Conservation (phyloP, 2,329 filamentous ascomycete species). For the Phoma sp. region DNA sequence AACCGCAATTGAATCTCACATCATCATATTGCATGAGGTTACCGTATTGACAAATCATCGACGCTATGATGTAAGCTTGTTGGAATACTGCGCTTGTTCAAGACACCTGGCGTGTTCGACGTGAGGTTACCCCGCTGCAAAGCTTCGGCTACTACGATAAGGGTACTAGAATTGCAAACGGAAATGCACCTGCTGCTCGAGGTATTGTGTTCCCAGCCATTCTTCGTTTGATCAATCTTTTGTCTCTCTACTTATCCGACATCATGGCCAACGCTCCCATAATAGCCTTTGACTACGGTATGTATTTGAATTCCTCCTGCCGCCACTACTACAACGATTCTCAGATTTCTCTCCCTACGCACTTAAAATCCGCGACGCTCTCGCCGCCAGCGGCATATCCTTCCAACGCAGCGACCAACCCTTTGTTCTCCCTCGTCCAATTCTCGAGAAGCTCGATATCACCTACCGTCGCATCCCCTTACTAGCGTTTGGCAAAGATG, state of each 20-base stretch:
- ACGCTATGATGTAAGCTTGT: neutral
- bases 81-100: neutral
- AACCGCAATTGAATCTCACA: neutral
- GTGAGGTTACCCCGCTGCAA: neutral
- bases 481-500: constrained; percentile 68
- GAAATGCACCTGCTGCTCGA: neutral
- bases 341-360: constrained; percentile 13
- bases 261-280: constrained; percentile 1
- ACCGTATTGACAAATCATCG: neutral
- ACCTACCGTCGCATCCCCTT: constrained; percentile 74
- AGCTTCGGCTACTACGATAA: neutral
- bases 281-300: constrained; percentile 12
- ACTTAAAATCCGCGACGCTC: constrained; percentile 5
- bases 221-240: too few relatives aligned
- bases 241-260: too few relatives aligned
- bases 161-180: too few relatives aligned
- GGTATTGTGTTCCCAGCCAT: too few relatives aligned
- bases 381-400: constrained; percentile 1
- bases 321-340: neutral
- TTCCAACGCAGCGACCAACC: constrained; percentile 58
- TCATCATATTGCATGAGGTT: neutral
- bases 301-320: neutral
- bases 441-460: constrained; percentile 66
- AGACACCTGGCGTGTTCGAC: neutral
- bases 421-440: constrained; percentile 68